Percentiles rank a stretch among this genome's conserved stretches.
phyloP scores from a whole-genome alignment of 306 rosid species.

The Lablab purpureus region DNA sequence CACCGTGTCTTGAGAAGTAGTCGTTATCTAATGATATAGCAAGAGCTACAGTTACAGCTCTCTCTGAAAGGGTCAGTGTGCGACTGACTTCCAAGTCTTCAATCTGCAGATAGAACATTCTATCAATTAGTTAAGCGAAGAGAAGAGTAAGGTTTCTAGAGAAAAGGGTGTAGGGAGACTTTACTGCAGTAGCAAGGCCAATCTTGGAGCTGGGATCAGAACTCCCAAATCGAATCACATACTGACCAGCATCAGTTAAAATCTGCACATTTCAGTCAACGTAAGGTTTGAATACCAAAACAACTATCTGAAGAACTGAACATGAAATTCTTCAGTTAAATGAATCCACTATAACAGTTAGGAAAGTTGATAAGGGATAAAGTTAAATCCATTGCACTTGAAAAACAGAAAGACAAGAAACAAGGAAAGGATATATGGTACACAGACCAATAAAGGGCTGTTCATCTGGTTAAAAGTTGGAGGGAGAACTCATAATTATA shows the following conservation, averaged over 20 bases:
- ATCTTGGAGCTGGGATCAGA: conserved; percentile 71
- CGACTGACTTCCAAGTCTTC: conserved; percentile 83
- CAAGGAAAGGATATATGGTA: conserved; percentile 8
- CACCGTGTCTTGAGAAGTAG: conserved; percentile 93
- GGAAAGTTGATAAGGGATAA: not conserved
- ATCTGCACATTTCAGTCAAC: conserved; percentile 59
- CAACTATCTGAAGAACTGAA: conserved; percentile 25
- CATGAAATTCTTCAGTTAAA: conserved; percentile 24
- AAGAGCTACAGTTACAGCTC: conserved; percentile 96
- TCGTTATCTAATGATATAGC: conserved; percentile 98
- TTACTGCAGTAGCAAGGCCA: conserved; percentile 75
- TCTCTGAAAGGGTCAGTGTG: conserved; percentile 74
- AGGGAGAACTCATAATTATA: conserved; percentile 13
- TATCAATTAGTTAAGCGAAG: conserved; percentile 19
- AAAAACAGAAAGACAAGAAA: conserved; percentile 7
- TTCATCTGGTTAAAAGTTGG: not conserved
- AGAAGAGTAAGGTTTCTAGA: not conserved
- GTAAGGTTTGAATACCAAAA: conserved; percentile 19
- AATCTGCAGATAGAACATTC: conserved; percentile 58
- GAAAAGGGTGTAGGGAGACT: not conserved
- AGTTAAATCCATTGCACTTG: conserved; percentile 16
- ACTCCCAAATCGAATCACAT: conserved; percentile 91
- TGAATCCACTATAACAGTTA: conserved; percentile 21
- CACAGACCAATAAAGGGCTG: conserved; percentile 13
- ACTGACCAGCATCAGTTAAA: conserved; percentile 95